These are phyloP conservation scores for Sanghuangporus baumii DNA, from an alignment of 1,284 basidiomycete species.

Conservation along the genomic window DNA sequence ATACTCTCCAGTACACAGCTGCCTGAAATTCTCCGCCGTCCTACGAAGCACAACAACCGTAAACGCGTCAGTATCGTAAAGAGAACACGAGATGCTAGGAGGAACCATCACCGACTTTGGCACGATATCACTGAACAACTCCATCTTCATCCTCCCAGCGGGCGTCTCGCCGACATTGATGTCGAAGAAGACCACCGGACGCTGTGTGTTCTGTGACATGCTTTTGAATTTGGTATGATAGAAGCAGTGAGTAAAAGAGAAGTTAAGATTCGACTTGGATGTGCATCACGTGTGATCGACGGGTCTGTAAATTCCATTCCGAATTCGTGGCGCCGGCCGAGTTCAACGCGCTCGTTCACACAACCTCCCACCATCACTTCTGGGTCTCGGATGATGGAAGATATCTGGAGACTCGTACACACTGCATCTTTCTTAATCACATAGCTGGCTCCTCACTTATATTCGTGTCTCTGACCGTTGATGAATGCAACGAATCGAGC, in stretches of 20 bases:
- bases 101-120: slow-evolving; percentile 59
- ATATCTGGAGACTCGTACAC: too few species aligned
- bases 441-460: too few species aligned
- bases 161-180: slow-evolving; percentile 93
- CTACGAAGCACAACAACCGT: slow-evolving; percentile 31
- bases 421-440: too few species aligned
- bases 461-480: too few species aligned
- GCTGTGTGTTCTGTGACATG: slow-evolving; percentile 24
- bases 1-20: slow-evolving; percentile 94
- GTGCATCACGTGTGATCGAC: too few species aligned
- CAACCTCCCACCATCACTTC: too few species aligned
- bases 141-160: slow-evolving; percentile 93
- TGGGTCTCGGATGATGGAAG: too few species aligned
- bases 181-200: slow-evolving; percentile 96
- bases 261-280: too few species aligned
- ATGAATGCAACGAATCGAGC: not conserved
- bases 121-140: slow-evolving; percentile 86
- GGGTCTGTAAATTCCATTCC: too few species aligned
- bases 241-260: too few species aligned
- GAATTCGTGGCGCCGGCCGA: too few species aligned
- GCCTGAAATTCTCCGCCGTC: slow-evolving; percentile 96
- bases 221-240: not conserved
- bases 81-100: not conserved
- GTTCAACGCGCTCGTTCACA: too few species aligned
- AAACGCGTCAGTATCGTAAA: not conserved